These are phyloP conservation scores for Clavaria fumosa DNA, from an alignment of 768 basidiomycete species.

Conservation along the genomic window DNA sequence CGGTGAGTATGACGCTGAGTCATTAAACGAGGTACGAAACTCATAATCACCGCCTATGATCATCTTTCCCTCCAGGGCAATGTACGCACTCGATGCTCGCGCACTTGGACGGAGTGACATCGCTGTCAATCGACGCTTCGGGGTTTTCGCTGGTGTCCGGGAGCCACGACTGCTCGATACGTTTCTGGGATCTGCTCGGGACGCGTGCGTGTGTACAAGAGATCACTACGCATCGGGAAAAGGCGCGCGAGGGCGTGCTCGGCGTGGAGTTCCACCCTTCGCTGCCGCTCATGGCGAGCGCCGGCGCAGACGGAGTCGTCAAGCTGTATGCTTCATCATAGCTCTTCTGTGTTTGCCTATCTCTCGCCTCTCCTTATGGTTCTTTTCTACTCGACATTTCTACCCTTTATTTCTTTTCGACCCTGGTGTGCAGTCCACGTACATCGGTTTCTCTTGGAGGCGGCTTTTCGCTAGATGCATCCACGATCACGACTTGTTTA, in stretches of 20 bases:
- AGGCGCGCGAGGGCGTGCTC: slow-evolving; percentile 81
- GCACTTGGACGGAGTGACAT: slow-evolving; percentile 86
- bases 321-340: slow-evolving; percentile 83
- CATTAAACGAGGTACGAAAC: neutral
- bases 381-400: neutral
- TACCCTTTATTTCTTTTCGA: neutral
- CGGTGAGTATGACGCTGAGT: slow-evolving; percentile 53
- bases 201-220: slow-evolving; percentile 78
- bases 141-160: slow-evolving; percentile 81
- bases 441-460: no score
- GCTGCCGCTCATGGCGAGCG: slow-evolving; percentile 78
- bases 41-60: neutral
- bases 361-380: neutral
- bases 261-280: slow-evolving; percentile 76
- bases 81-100: slow-evolving; percentile 84
- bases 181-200: slow-evolving; percentile 87
- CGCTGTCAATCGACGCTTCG: slow-evolving; percentile 74
- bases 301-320: slow-evolving; percentile 91
- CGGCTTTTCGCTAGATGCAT: no score
- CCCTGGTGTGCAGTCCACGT: no score
- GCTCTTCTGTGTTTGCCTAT: slow-evolving; percentile 13
- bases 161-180: slow-evolving; percentile 85
- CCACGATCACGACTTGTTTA: no score
- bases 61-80: slow-evolving; percentile 33
- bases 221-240: slow-evolving; percentile 75